Percentiles rank a stretch among this genome's conserved stretches.
Evolutionary conservation across 768 basidiomycete genomes (phyloP).

Genomic region (Rhizopogon salebrosus): DNA sequence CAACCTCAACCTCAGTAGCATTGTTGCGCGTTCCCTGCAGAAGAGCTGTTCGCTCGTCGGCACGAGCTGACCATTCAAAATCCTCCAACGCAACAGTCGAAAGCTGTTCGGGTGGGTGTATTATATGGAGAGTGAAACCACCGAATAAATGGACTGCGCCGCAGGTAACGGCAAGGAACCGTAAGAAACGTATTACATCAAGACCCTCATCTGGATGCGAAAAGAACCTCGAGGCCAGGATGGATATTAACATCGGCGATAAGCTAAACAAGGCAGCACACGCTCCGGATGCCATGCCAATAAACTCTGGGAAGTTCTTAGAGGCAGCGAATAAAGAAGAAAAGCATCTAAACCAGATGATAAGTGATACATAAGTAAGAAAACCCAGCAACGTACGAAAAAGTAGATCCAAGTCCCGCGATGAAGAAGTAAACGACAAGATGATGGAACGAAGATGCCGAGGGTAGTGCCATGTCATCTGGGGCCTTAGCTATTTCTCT

Average conservation of each 20-base stretch:
- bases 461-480: conserved; percentile 30
- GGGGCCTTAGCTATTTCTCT: conserved; percentile 45
- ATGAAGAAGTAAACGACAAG: conserved; percentile 58
- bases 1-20: conserved; percentile 11
- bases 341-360: conserved; percentile 44
- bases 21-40: conserved; percentile 18
- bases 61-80: conserved; percentile 8
- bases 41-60: conserved; percentile 26
- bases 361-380: neutral
- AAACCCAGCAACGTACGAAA: conserved; percentile 52
- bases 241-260: conserved; percentile 70
- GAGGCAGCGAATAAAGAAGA: conserved; percentile 74
- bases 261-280: conserved; percentile 77
- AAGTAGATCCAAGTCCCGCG: conserved; percentile 62
- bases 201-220: conserved; percentile 39
- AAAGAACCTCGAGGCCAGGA: conserved; percentile 60
- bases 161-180: conserved; percentile 51
- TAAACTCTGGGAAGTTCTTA: conserved; percentile 58
- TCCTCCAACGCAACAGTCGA: neutral
- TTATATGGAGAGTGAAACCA: conserved; percentile 35
- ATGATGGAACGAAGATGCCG: conserved; percentile 41
- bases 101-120: conserved; percentile 6
- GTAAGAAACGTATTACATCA: conserved; percentile 46
- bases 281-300: conserved; percentile 60
- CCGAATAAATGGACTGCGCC: conserved; percentile 52